These are phyloP conservation scores for Rhizopus delemar DNA, from an alignment of 371 early-diverging fungal species.

Conservation along the genomic window DNA sequence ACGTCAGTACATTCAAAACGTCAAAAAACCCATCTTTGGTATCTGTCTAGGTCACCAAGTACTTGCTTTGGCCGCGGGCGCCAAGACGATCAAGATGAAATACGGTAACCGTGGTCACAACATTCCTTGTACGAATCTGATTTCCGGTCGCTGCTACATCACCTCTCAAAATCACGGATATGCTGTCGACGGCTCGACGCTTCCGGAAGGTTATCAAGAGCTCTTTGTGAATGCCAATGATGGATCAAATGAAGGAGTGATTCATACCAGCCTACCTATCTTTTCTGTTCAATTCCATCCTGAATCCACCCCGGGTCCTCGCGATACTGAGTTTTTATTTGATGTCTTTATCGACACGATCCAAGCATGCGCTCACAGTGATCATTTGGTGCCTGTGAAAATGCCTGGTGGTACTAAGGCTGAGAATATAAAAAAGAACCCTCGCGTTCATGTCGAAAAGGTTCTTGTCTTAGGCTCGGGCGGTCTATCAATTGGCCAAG, in stretches of 20 bases:
- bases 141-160: slow-evolving; percentile 95
- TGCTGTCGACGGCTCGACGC: slow-evolving; percentile 84
- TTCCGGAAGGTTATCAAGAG: slow-evolving; percentile 81
- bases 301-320: slow-evolving; percentile 95
- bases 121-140: slow-evolving; percentile 95
- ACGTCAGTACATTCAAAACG: slow-evolving; percentile 60
- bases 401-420: slow-evolving; percentile 69
- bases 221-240: slow-evolving; percentile 97
- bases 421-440: slow-evolving; percentile 56
- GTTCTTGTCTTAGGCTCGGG: slow-evolving; percentile 96
- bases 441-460: slow-evolving; percentile 66
- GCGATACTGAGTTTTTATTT: slow-evolving; percentile 94
- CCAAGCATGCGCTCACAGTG: slow-evolving; percentile 69
- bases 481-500: slow-evolving; percentile 96
- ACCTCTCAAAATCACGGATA: slow-evolving; percentile 97
- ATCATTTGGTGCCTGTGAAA: slow-evolving; percentile 71
- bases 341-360: slow-evolving; percentile 86
- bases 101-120: slow-evolving; percentile 99
- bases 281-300: slow-evolving; percentile 99
- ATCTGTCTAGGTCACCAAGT: slow-evolving; percentile 98
- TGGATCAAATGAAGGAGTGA: slow-evolving; percentile 96
- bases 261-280: slow-evolving; percentile 84
- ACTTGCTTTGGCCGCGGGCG: slow-evolving; percentile 91
- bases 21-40: slow-evolving; percentile 93
- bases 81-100: slow-evolving; percentile 91